Percentiles rank a stretch among this genome's conserved stretches.
Conservation (phyloP, 768 basidiomycete genomes). For the Boletellus ananiceps region DNA sequence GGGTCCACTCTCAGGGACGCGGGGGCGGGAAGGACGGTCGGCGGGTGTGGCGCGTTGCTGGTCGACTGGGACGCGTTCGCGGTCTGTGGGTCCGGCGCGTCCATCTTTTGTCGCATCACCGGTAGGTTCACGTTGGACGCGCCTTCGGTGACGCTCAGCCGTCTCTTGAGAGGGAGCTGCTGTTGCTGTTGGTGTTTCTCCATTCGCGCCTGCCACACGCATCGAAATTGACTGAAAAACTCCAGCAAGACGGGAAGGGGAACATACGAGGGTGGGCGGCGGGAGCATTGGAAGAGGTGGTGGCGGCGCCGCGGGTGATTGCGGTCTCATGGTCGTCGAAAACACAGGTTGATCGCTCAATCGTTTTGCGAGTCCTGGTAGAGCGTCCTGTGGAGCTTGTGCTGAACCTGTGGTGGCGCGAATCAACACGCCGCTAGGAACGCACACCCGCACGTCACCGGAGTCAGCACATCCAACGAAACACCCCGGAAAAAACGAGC, state of each 20-base stretch:
- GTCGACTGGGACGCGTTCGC: not conserved
- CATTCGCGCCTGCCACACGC: conserved; percentile 11
- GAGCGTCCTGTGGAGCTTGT: conserved; percentile 4
- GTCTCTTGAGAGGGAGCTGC: conserved; percentile 10
- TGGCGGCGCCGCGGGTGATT: not conserved
- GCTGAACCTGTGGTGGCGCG: conserved; percentile 5
- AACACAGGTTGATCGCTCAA: not conserved
- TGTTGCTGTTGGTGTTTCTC: conserved; percentile 11
- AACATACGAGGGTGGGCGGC: conserved; percentile 14
- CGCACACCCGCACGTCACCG: not conserved
- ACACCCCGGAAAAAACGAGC: conserved; percentile 1
- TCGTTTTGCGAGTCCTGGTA: not conserved
- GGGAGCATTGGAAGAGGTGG: conserved; percentile 1
- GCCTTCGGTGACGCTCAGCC: not conserved
- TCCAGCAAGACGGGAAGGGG: not conserved
- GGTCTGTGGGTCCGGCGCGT: not conserved
- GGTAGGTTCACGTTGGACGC: not conserved
- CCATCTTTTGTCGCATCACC: conserved; percentile 12
- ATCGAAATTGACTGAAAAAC: not conserved
- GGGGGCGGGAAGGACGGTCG: not conserved
- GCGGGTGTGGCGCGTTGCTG: not conserved
- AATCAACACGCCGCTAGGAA: conserved; percentile 13
- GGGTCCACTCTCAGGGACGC: too few relatives aligned
- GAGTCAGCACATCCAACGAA: conserved; percentile 6
- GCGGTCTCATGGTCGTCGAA: not conserved